Base-by-base conservation (phyloP, 768 basidiomycete species). In the Suillus clintonianus region DNA sequence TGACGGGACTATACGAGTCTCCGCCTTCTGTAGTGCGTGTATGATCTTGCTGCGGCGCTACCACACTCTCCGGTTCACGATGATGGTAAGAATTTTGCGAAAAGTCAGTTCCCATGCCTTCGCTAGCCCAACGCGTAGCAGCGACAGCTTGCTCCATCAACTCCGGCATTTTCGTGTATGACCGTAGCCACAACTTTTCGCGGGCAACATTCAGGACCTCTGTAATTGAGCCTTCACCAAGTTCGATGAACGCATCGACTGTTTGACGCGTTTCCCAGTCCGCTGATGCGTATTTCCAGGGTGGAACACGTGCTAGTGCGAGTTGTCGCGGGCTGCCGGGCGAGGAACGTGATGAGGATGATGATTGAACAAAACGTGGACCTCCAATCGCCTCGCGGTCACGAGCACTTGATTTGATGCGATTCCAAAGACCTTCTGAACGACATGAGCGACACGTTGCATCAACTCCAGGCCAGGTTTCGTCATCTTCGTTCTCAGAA, bases 201-300 rank as follows among this genome's bases (percentile, higher is more conserved):
- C 85, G 80, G 17, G 88, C 88, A 34, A 89, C 74, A 36, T 71
- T 71, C 39, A 91, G 71, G 24, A 92, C 86, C 53, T 90, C 87
- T 50, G 71, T 68, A 63, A 92, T 83, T 7, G 80, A 83, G 24
- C 91, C 91, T 66, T 92, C 91, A 3, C 84, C 89, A 30, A 89
- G 78, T 62, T 92, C 90, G 43, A 92, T 74, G 75, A 90, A 93
- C n/a, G 83, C 83, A 59, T 89, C 89, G 14, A 92, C 81, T 10
- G 81, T 81, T 67, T 87, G 86, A 50, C 88, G 82, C 53, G 85
- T 85, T 72, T 90, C 89, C 88, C 87, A 89, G 67, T 91, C 89
- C 0, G 70, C 68, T 45, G 74, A 68, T 66, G 66, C 68, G 63
- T 74, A 75, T 65, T 72, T 76, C 34, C 65, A 60, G 1, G 63